Evolutionary conservation across 2,329 filamentous ascomycete species (phyloP), one percentile per base, ranked within the genome.

Genomic region (Pezicula carpinea): DNA sequence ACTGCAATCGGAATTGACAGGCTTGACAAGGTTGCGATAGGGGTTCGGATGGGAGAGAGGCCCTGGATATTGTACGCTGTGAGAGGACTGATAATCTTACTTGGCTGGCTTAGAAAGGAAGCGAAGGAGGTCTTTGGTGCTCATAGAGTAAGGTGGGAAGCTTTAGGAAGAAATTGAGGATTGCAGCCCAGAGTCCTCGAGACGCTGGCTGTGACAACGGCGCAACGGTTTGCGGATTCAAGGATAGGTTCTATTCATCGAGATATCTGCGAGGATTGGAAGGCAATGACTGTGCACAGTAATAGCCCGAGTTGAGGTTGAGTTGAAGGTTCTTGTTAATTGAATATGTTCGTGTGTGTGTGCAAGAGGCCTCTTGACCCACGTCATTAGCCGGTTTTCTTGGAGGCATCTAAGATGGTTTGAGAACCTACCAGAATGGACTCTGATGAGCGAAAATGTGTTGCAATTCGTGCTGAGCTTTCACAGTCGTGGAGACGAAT

Each of bases 41-140:
- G 26, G 10, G 26, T 10, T 29, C 8, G 26, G 13, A 11, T 6
- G 26, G 10, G 26, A 11, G 26, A 11, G 8, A 8, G 23, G 26
- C 26, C 26, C 10, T 3, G 26, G 10, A 6, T 11, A 38, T 5
- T 5, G 11, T 2, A 44, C 29, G 47, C 45, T 32, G 29, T 41
- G 26, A 46, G 19, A 45, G n/a, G 41, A 38, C 13, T 38, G 15
- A 10, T 19, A 13, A 22, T 74, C 87, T 67, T 73, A 95, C 90
- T 95, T 95, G 70, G 89, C 88, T 67, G 89, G 89, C 78, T 93
- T 93, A 67, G 89, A 95, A 62, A 96, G 82, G 76, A 95, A 93
- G 74, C 89, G 87, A 67, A 95, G 82, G 65, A 95, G 83, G 72
- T 95, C 88, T 74, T 85, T 87, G 70, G 80, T 85, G 86, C 82